These are phyloP conservation scores for Oropetium thomaeum DNA, from an alignment of 176 grass and related monocot genomes.

Conservation along the genomic window DNA sequence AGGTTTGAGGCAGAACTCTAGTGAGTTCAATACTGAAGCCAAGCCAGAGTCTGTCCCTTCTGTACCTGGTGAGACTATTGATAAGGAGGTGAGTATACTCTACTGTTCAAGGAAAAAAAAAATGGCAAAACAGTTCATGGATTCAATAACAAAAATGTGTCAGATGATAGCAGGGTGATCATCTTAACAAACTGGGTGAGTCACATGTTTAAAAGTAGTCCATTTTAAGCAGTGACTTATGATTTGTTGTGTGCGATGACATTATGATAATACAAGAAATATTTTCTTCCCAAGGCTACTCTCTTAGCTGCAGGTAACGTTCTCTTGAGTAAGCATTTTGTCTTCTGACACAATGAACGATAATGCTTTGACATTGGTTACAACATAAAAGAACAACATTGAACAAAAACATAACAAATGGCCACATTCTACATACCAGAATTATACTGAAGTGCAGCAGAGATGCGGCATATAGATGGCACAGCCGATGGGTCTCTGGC, in stretches of 20 bases:
- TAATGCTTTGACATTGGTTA: slow-evolving; percentile 1
- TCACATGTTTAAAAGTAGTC: background rate
- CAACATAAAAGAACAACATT: background rate
- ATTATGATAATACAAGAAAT: background rate
- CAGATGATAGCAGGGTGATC: background rate
- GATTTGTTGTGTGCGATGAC: background rate
- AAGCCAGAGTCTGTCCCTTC: slow-evolving; percentile 83
- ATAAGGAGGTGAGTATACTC: slow-evolving; percentile 18
- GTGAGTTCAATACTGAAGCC: slow-evolving; percentile 76
- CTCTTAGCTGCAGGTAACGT: background rate
- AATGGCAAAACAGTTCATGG: slow-evolving; percentile 1
- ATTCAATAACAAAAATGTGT: background rate
- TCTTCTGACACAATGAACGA: background rate
- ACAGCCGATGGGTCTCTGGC: slow-evolving; percentile 95
- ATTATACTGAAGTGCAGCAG: slow-evolving; percentile 69
- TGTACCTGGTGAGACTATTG: slow-evolving; percentile 55
- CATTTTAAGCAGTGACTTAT: background rate
- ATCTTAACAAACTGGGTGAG: background rate
- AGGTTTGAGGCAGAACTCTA: slow-evolving; percentile 87
- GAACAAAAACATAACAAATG: slow-evolving; percentile 22
- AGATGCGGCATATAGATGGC: slow-evolving; percentile 90
- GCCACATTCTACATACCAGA: slow-evolving; percentile 46
- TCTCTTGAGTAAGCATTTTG: background rate
- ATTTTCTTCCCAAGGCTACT: background rate
- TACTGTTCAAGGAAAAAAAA: background rate